Conservation (phyloP, 129 eudicot species). For the Escallonia rubra region DNA sequence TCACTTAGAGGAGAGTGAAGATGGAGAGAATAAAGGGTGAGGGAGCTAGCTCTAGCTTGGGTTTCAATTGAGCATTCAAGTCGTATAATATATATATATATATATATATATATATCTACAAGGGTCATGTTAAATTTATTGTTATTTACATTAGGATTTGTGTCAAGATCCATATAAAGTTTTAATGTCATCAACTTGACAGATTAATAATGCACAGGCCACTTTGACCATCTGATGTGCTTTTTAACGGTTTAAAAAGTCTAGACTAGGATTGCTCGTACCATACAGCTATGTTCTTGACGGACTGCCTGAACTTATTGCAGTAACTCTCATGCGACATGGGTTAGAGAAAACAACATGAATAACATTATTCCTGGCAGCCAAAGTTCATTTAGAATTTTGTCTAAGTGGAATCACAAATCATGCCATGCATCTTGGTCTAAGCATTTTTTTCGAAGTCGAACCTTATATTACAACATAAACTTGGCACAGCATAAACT, state of each 20-base stretch:
- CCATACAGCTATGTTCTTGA: no score
- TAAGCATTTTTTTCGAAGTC: no score
- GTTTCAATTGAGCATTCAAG: conserved; percentile 3
- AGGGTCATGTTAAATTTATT: background rate
- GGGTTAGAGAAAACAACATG: no score
- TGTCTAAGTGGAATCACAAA: no score
- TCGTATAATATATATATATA: conserved; percentile 4
- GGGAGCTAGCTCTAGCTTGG: conserved; percentile 10
- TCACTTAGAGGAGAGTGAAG: conserved; percentile 13
- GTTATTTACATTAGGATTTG: conserved; percentile 1
- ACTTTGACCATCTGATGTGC: background rate
- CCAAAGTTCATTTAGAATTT: no score
- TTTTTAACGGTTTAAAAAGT: background rate
- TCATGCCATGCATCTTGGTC: no score
- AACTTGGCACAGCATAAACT: no score
- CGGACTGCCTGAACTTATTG: no score
- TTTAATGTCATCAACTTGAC: conserved; percentile 1
- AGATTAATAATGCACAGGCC: background rate
- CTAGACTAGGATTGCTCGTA: background rate
- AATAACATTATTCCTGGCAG: no score
- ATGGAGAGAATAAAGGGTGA: conserved; percentile 1
- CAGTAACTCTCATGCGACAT: no score
- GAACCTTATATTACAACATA: no score
- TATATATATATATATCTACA: background rate
- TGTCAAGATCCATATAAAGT: conserved; percentile 11